These are phyloP conservation scores for Chytriomyces sp. DNA, from an alignment of 192 early-diverging fungal genomes.

Conservation along the genomic window DNA sequence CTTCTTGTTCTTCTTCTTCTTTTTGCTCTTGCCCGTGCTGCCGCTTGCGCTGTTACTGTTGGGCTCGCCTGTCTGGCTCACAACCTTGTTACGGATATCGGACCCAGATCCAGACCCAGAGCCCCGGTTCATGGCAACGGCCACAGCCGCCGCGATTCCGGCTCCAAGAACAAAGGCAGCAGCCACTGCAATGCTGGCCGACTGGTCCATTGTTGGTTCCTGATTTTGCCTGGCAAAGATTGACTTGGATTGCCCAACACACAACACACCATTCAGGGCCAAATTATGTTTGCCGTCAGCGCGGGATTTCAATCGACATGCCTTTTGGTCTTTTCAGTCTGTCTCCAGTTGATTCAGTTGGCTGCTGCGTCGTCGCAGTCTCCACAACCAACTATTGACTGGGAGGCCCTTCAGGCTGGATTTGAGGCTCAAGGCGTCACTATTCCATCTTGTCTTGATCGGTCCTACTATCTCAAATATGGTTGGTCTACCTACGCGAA, in stretches of 20 bases:
- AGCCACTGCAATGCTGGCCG: not conserved
- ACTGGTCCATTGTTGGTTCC: not conserved
- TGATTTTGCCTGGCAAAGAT: not conserved
- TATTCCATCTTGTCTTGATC: not conserved
- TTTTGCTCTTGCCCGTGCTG: too few relatives aligned
- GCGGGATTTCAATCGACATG: not conserved
- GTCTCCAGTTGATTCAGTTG: not conserved
- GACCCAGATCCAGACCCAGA: not conserved
- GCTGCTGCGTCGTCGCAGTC: not conserved
- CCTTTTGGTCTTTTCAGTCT: not conserved
- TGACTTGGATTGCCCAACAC: too few relatives aligned
- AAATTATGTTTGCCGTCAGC: not conserved
- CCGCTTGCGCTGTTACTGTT: too few relatives aligned
- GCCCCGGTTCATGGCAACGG: too few relatives aligned
- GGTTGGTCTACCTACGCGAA: not conserved
- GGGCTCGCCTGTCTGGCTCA: not conserved
- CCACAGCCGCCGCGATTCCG: not conserved
- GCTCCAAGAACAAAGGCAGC: not conserved
- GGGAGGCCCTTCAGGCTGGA: not conserved
- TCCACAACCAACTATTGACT: not conserved
- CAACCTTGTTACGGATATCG: not conserved
- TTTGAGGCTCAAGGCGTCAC: not conserved
- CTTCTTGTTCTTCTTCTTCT: constrained; percentile 1
- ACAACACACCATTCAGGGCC: too few relatives aligned
- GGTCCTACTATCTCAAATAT: not conserved